Conservation (phyloP, 768 basidiomycete species). For the Leccinum broughii region DNA sequence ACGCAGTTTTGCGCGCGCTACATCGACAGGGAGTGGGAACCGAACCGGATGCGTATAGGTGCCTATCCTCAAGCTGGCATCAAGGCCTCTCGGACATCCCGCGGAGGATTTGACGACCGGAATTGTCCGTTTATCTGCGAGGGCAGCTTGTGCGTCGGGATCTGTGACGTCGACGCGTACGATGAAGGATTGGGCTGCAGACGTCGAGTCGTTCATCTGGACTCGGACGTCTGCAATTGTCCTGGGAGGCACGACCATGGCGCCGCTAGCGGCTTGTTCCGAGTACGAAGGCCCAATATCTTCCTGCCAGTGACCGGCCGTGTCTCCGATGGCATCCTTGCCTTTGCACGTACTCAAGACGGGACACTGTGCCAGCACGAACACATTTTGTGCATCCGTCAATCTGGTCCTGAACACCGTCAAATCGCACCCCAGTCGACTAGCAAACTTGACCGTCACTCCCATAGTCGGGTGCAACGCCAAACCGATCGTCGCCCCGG, state of each 20-base stretch:
- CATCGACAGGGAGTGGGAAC: constrained; percentile 48
- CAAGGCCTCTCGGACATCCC: not conserved
- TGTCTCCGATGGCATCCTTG: not conserved
- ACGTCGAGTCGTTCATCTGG: constrained; percentile 13
- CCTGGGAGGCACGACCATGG: not conserved
- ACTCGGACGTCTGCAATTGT: constrained; percentile 6
- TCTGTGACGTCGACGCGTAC: constrained; percentile 23
- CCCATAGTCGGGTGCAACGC: constrained; percentile 13
- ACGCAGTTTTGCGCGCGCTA: constrained; percentile 38
- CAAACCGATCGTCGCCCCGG: constrained; percentile 16
- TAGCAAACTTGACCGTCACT: constrained; percentile 9
- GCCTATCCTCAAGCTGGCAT: constrained; percentile 15
- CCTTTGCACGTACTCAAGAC: constrained; percentile 1
- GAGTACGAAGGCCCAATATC: not conserved
- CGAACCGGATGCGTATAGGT: constrained; percentile 24
- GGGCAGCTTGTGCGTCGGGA: constrained; percentile 12
- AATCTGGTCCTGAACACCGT: constrained; percentile 19
- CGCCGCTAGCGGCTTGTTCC: not conserved
- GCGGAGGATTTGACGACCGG: constrained; percentile 2
- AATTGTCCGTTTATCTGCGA: constrained; percentile 11
- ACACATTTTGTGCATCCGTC: constrained; percentile 15
- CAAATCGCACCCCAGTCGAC: constrained; percentile 14
- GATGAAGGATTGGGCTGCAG: constrained; percentile 13
- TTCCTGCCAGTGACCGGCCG: constrained; percentile 8
- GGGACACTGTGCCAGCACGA: constrained; percentile 20